Conservation (phyloP, 2,329 filamentous ascomycete species). For the Thielaviopsis cerberus region DNA sequence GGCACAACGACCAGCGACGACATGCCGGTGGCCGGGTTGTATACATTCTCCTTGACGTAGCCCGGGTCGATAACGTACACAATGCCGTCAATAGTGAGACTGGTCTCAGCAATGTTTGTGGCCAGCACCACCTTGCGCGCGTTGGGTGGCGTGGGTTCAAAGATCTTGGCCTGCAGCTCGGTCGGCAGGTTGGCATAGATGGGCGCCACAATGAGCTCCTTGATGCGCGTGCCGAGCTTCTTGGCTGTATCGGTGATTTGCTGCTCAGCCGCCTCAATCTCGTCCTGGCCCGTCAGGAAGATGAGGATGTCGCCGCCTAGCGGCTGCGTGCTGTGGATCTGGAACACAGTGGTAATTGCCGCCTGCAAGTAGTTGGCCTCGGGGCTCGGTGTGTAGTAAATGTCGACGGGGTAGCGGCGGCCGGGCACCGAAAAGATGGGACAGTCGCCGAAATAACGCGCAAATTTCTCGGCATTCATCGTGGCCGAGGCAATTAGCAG, state of each 20-base stretch:
- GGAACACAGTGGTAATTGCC: conserved; percentile 81
- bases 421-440: conserved; percentile 93
- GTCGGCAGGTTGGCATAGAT: conserved; percentile 89
- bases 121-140: conserved; percentile 82
- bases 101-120: conserved; percentile 94
- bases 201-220: conserved; percentile 75
- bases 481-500: conserved; percentile 86
- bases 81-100: conserved; percentile 86
- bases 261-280: conserved; percentile 76
- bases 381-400: conserved; percentile 75
- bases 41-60: conserved; percentile 88
- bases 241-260: conserved; percentile 70
- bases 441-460: conserved; percentile 75
- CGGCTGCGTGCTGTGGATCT: conserved; percentile 76
- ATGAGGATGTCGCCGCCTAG: conserved; percentile 70
- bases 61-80: conserved; percentile 91
- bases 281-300: conserved; percentile 88
- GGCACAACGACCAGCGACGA: conserved; percentile 79
- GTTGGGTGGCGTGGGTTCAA: conserved; percentile 72
- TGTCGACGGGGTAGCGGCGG: conserved; percentile 71
- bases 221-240: conserved; percentile 69
- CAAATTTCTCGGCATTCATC: conserved; percentile 84
- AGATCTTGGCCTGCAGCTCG: conserved; percentile 81
- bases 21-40: conserved; percentile 82
- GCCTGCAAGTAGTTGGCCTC: conserved; percentile 89